phyloP scores from a whole-genome alignment of 306 rosid species.

The Medicago arabica region DNA sequence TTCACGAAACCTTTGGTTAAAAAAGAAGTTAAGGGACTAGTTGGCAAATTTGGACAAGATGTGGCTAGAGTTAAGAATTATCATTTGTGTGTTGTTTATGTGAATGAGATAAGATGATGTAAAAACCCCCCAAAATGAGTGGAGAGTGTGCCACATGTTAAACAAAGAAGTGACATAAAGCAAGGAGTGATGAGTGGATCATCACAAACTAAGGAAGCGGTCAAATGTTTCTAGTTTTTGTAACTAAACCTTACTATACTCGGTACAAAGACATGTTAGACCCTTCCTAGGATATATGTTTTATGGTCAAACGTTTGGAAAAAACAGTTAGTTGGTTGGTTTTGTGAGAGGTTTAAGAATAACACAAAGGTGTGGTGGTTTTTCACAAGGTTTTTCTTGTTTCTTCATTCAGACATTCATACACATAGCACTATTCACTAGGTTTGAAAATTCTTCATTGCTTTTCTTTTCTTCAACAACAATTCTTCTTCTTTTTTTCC shows the following conservation, averaged over 20 bases:
- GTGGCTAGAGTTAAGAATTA: constrained; percentile 14
- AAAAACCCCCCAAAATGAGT: constrained; percentile 34
- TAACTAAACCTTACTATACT: constrained; percentile 44
- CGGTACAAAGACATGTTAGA: constrained; percentile 48
- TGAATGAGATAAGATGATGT: constrained; percentile 59
- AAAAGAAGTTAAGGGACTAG: neutral
- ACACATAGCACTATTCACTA: constrained; percentile 41
- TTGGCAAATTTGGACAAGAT: neutral
- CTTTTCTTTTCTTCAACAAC: neutral
- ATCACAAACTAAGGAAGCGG: constrained; percentile 59
- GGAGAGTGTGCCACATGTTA: constrained; percentile 68
- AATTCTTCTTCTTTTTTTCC: neutral
- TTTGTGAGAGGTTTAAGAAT: constrained; percentile 68
- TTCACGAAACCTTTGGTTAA: neutral
- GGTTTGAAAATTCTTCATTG: constrained; percentile 42
- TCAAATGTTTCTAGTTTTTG: constrained; percentile 22
- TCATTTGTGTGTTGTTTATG: constrained; percentile 8
- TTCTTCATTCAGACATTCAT: constrained; percentile 44
- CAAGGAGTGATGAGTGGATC: constrained; percentile 60
- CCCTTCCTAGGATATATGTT: constrained; percentile 38
- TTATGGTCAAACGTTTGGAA: constrained; percentile 54
- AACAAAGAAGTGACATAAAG: constrained; percentile 39
- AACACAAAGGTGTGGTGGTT: constrained; percentile 45
- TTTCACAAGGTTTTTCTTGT: constrained; percentile 59
- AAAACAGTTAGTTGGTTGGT: constrained; percentile 46